A percentile compares a stretch with the other conserved stretches of the same genome.
These are phyloP conservation scores for Eragrostis nindensis DNA, from an alignment of 176 grass and related monocot species.

Conservation along the genomic window DNA sequence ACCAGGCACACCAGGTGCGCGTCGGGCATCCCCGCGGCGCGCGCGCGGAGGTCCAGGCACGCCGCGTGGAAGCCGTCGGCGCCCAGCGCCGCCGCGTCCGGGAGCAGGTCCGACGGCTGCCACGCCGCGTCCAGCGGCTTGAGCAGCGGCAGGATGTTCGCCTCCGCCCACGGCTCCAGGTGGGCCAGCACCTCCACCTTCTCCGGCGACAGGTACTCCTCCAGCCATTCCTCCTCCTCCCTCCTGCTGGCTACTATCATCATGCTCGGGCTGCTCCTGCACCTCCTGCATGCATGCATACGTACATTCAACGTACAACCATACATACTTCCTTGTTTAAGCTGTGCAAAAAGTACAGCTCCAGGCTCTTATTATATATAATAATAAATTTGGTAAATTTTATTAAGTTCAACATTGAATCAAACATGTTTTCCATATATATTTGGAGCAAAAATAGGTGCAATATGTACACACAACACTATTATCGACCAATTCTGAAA, in stretches of 20 bases:
- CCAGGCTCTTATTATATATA: no score
- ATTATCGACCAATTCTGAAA: background rate
- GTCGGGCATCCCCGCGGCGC: slow-evolving; percentile 32
- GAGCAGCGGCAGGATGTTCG: slow-evolving; percentile 67
- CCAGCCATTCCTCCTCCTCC: slow-evolving; percentile 30
- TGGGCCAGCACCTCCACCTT: slow-evolving; percentile 62
- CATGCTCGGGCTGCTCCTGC: background rate
- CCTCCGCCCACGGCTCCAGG: slow-evolving; percentile 74
- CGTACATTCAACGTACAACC: no score
- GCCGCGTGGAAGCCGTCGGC: slow-evolving; percentile 62
- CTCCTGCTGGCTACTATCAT: no score
- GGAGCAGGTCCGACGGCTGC: slow-evolving; percentile 84
- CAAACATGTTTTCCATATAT: no score
- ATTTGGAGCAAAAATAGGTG: no score
- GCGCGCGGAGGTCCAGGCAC: slow-evolving; percentile 37
- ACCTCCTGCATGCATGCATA: slow-evolving; percentile 18
- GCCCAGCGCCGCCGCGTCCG: slow-evolving; percentile 52
- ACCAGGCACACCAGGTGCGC: slow-evolving; percentile 29
- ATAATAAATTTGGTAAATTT: no score
- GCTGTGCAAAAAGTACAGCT: no score
- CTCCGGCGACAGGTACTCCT: slow-evolving; percentile 63
- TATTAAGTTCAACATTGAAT: no score
- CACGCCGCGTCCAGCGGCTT: slow-evolving; percentile 62
- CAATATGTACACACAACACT: no score
- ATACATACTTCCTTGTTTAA: no score